A percentile compares a stretch with the other conserved stretches of the same genome.
These are phyloP conservation scores for Graphium sp. DNA, from an alignment of 2,329 filamentous ascomycete species.

Conservation along the genomic window DNA sequence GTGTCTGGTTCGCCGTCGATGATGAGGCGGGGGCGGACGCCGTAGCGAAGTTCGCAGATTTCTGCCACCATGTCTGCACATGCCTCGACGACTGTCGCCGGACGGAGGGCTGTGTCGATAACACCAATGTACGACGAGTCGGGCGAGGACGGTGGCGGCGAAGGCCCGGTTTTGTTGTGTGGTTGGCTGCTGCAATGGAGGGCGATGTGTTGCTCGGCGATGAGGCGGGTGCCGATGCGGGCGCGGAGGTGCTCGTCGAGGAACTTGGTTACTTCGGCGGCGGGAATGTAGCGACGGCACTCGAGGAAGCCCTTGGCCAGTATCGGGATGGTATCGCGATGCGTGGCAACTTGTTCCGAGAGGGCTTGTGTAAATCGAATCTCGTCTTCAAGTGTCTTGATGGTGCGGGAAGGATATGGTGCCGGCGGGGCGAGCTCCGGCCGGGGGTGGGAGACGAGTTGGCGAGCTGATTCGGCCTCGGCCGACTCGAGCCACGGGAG, in stretches of 20 bases:
- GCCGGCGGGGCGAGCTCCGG: too few species aligned
- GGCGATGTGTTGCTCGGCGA: slow-evolving; percentile 93
- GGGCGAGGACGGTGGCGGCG: too few species aligned
- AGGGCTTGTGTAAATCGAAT: slow-evolving; percentile 83
- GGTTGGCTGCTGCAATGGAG: slow-evolving; percentile 60
- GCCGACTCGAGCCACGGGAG: slow-evolving; percentile 49
- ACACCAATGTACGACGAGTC: slow-evolving; percentile 71
- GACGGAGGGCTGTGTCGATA: slow-evolving; percentile 79
- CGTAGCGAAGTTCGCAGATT: slow-evolving; percentile 93
- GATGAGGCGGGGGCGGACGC: slow-evolving; percentile 61
- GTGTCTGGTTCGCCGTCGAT: slow-evolving; percentile 77
- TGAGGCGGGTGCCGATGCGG: slow-evolving; percentile 80
- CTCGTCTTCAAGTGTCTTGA: slow-evolving; percentile 62
- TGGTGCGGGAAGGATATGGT: slow-evolving; percentile 14
- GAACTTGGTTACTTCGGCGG: slow-evolving; percentile 73
- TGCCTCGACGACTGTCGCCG: slow-evolving; percentile 62
- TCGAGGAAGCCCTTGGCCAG: slow-evolving; percentile 87
- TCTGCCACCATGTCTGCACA: slow-evolving; percentile 88
- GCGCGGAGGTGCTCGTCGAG: slow-evolving; percentile 88
- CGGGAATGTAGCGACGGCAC: slow-evolving; percentile 75
- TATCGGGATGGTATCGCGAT: slow-evolving; percentile 85
- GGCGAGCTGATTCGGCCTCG: slow-evolving; percentile 9
- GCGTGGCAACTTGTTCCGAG: slow-evolving; percentile 86
- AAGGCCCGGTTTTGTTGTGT: too few species aligned
- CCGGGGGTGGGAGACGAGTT: slow-evolving; percentile 40